Percentiles rank a stretch among this genome's conserved stretches.
Evolutionary conservation across 2,329 filamentous ascomycete genomes (phyloP).

Genomic region (Colletotrichum orbiculare): DNA sequence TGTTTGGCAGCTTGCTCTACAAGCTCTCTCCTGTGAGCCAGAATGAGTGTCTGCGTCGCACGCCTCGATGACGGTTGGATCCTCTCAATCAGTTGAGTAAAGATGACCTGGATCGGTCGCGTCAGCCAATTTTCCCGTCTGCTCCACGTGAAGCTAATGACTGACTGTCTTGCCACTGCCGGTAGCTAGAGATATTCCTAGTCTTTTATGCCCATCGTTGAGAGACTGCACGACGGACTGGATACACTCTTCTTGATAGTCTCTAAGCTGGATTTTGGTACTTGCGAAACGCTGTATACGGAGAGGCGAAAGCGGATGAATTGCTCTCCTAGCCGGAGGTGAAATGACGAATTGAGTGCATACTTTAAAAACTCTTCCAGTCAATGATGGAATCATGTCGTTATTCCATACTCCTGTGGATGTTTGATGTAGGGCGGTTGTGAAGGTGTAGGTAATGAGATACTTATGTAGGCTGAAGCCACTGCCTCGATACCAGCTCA

Average conservation of each 20-base stretch:
- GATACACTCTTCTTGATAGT: slow-evolving; percentile 94
- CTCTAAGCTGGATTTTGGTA: slow-evolving; percentile 70
- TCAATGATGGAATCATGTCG: too few relatives aligned
- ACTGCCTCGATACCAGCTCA: too few relatives aligned
- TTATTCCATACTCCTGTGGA: too few relatives aligned
- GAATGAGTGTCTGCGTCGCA: slow-evolving; percentile 84
- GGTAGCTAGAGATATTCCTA: slow-evolving; percentile 88
- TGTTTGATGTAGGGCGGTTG: too few relatives aligned
- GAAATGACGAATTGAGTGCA: neutral
- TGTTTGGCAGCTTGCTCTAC: slow-evolving; percentile 94
- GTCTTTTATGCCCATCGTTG: slow-evolving; percentile 76
- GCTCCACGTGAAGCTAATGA: slow-evolving; percentile 27
- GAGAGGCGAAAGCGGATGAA: neutral
- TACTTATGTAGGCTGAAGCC: too few relatives aligned
- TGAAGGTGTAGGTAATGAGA: too few relatives aligned
- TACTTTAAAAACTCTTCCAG: neutral
- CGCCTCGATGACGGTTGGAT: slow-evolving; percentile 66
- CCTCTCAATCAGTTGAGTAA: slow-evolving; percentile 91
- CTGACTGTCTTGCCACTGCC: slow-evolving; percentile 86
- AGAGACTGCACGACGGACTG: slow-evolving; percentile 80
- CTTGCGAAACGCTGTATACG: slow-evolving; percentile 11
- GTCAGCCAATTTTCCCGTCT: neutral
- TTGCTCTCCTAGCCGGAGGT: neutral
- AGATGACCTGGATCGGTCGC: slow-evolving; percentile 75
- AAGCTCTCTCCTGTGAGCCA: slow-evolving; percentile 92